Evolutionary conservation across 2,329 filamentous ascomycete species (phyloP), one percentile per base, ranked within the genome.

Genomic region (Sporothrix luriei): DNA sequence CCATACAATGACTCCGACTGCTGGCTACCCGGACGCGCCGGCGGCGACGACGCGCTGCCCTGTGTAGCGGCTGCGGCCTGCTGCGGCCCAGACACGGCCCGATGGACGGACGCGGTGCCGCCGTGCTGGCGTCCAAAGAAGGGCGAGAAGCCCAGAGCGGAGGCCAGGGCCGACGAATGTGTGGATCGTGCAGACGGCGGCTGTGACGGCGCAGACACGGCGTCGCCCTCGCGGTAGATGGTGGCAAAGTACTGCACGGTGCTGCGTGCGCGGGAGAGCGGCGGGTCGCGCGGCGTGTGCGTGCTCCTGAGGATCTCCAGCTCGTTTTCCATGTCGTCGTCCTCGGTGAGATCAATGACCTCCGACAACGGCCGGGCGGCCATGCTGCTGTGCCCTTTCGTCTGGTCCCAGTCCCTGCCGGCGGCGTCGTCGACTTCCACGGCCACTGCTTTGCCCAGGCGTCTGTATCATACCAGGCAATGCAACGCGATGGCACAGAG

Each of bases 291-390:
- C 51, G 71, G 49, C 61, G 61, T n/a, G 57, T 62, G 57, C 5
- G 40, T 51, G 29, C 48, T 40, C 29, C 46, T 29, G 29, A 66
- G 57, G 11, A 14, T 46, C 38, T 67, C 59, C 21, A 43, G 33
- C 7, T 51, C 43, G 16, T 16, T 19, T 16, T 69, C 69, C 29
- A 55, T 24, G 49, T 71, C 72, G 38, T 72, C 71, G 61, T 72
- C 72, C 43, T 55, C 43, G 10, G 72, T 73, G 51, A 73, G 71
- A 49, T 73, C 72, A 13, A 73, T 73, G 33, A 73, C 52, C 48
- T 73, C 71, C n/a, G 64, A 29, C 40, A 40, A 16, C 3, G 7
- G 33, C 49, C 16, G 33, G n/a, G 61, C 19, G 14, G 69, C 52
- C 70, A 73, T 72, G 48, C 3, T 48, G 19, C 26, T 59, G 3